Evolutionary conservation across 1,284 basidiomycete genomes (phyloP).

Genomic region (Earliella scabrosa): DNA sequence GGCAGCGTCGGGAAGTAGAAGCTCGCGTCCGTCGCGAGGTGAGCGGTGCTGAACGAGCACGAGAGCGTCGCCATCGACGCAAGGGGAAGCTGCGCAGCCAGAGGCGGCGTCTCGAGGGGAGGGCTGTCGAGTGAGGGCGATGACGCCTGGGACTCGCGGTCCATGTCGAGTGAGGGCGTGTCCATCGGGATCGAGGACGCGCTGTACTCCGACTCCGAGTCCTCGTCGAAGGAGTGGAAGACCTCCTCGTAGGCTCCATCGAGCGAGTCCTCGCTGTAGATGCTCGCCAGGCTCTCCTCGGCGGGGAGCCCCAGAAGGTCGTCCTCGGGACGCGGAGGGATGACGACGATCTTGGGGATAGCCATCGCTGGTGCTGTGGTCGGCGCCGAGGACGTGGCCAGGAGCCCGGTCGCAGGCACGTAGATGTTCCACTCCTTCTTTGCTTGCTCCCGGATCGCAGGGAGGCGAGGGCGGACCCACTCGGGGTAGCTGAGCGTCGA

Average conservation of each 20-base stretch:
- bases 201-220: neutral
- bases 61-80: neutral
- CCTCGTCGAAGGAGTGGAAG: neutral
- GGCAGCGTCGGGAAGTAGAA: conserved; percentile 18
- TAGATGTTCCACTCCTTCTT: conserved; percentile 17
- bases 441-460: conserved; percentile 14
- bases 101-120: conserved; percentile 15
- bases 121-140: conserved; percentile 11
- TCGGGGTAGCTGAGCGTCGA: conserved; percentile 13
- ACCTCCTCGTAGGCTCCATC: neutral
- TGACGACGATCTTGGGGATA: conserved; percentile 19
- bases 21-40: conserved; percentile 10
- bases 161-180: conserved; percentile 1
- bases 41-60: neutral
- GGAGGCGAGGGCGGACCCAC: conserved; percentile 18
- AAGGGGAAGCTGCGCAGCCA: neutral
- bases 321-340: neutral
- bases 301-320: neutral
- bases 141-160: neutral
- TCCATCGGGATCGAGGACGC: neutral
- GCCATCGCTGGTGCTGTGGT: neutral
- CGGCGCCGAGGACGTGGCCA: neutral
- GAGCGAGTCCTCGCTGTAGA: conserved; percentile 10
- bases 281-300: conserved; percentile 12
- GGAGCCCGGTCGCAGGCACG: neutral